Conservation (phyloP, 2,329 filamentous ascomycete genomes). For the Ophiostoma ips region DNA sequence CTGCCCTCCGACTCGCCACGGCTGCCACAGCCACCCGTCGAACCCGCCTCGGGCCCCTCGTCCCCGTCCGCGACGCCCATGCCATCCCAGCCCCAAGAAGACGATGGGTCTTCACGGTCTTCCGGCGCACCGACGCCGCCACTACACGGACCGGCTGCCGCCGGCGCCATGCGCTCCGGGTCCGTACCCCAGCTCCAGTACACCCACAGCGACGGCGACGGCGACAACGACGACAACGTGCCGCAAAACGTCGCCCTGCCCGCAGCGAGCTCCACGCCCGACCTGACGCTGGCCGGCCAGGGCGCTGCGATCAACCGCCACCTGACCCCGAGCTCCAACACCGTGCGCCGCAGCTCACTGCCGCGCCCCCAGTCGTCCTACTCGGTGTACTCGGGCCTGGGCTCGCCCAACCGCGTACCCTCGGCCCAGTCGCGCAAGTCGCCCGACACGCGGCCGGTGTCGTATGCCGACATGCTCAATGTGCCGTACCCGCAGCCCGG, state of each 20-base stretch:
- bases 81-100: not conserved
- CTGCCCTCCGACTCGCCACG: slow-evolving; percentile 26
- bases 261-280: slow-evolving; percentile 19
- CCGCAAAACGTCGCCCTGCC: slow-evolving; percentile 10
- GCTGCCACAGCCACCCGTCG: slow-evolving; percentile 35
- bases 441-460: slow-evolving; percentile 37
- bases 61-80: slow-evolving; percentile 1
- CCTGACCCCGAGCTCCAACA: slow-evolving; percentile 43
- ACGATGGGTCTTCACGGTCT: slow-evolving; percentile 19
- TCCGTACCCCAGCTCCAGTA: slow-evolving; percentile 47
- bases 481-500: slow-evolving; percentile 68
- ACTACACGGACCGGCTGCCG: slow-evolving; percentile 20
- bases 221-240: slow-evolving; percentile 34
- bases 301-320: slow-evolving; percentile 43
- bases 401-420: slow-evolving; percentile 31
- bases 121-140: slow-evolving; percentile 25
- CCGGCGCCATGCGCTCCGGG: slow-evolving; percentile 30
- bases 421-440: slow-evolving; percentile 40
- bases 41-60: too few species aligned
- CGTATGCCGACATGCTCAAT: slow-evolving; percentile 48
- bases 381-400: slow-evolving; percentile 53
- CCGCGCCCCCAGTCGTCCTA: slow-evolving; percentile 64
- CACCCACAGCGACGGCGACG: too few species aligned
- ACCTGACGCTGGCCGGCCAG: slow-evolving; percentile 31
- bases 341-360: slow-evolving; percentile 42